These are phyloP conservation scores for Phytophthora melonis DNA, from an alignment of 352 stramenopile genomes.

Conservation along the genomic window DNA sequence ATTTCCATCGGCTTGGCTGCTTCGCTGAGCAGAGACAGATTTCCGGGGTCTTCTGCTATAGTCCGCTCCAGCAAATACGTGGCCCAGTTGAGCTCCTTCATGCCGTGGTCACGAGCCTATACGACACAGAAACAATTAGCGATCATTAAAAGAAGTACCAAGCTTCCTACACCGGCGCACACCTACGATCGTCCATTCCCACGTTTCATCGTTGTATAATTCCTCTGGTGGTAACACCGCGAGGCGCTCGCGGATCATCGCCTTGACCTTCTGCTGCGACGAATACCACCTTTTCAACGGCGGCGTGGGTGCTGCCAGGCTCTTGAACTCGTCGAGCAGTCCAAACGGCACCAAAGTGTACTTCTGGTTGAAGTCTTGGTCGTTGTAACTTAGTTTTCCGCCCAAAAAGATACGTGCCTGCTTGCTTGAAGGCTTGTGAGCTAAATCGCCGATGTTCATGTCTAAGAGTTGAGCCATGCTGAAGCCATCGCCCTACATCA, in stretches of 20 bases:
- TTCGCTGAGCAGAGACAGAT: slow-evolving; percentile 74
- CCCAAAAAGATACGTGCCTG: slow-evolving; percentile 79
- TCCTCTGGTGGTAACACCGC: slow-evolving; percentile 54
- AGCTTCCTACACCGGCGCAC: neutral
- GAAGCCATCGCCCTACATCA: slow-evolving; percentile 52
- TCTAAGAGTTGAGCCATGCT: slow-evolving; percentile 58
- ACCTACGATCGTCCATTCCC: slow-evolving; percentile 93
- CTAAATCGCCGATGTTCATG: slow-evolving; percentile 37
- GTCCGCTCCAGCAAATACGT: slow-evolving; percentile 91
- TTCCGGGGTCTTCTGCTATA: slow-evolving; percentile 74
- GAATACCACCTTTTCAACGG: slow-evolving; percentile 59
- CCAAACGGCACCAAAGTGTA: slow-evolving; percentile 65
- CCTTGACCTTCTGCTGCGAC: slow-evolving; percentile 44
- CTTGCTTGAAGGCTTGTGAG: slow-evolving; percentile 2
- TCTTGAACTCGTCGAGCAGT: slow-evolving; percentile 66
- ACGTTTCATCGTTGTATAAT: slow-evolving; percentile 91
- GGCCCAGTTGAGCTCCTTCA: slow-evolving; percentile 83
- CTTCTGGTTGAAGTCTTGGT: slow-evolving; percentile 58
- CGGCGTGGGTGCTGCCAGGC: slow-evolving; percentile 12
- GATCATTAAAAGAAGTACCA: neutral
- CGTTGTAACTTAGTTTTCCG: slow-evolving; percentile 79
- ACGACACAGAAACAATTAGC: slow-evolving; percentile 4
- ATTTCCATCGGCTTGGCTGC: slow-evolving; percentile 76
- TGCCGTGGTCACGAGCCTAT: slow-evolving; percentile 74
- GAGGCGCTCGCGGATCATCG: slow-evolving; percentile 51